phyloP scores from a whole-genome alignment of 2,329 filamentous ascomycete species.

The Cadophora sp. region DNA sequence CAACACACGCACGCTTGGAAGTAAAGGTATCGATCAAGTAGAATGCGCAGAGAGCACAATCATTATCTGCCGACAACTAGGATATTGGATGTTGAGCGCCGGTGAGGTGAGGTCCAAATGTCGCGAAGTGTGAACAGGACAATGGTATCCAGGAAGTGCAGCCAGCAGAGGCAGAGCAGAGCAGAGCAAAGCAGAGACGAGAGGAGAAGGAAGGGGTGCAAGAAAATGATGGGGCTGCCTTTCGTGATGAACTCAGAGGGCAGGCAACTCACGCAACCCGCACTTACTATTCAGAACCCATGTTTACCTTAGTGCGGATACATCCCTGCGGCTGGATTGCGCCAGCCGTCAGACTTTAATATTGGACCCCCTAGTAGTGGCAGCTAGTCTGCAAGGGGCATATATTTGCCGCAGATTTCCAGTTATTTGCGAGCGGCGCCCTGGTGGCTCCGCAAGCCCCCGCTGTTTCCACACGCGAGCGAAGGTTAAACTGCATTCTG shows the following conservation, averaged over 20 bases:
- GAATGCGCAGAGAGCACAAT: background rate
- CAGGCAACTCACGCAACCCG: background rate
- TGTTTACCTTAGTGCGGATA: background rate
- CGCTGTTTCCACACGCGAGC: constrained; percentile 9
- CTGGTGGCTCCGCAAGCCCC: background rate
- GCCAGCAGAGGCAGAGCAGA: background rate
- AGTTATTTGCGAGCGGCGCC: no score
- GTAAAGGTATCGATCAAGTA: constrained; percentile 5
- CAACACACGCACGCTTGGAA: background rate
- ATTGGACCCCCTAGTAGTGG: background rate
- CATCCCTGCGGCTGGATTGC: constrained; percentile 12
- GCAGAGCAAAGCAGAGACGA: background rate
- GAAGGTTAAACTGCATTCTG: constrained; percentile 7
- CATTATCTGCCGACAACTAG: background rate
- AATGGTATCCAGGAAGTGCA: background rate
- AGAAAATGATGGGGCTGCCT: constrained; percentile 4
- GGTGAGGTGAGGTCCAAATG: background rate
- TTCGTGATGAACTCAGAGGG: constrained; percentile 11
- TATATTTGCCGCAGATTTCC: background rate
- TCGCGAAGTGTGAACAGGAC: background rate
- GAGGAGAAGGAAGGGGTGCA: background rate
- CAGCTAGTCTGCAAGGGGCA: background rate
- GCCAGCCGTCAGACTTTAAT: background rate
- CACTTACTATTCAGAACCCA: background rate
- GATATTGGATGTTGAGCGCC: background rate